Base-by-base conservation (phyloP, 139 green algal species). In the Micractinium sp. region DNA sequence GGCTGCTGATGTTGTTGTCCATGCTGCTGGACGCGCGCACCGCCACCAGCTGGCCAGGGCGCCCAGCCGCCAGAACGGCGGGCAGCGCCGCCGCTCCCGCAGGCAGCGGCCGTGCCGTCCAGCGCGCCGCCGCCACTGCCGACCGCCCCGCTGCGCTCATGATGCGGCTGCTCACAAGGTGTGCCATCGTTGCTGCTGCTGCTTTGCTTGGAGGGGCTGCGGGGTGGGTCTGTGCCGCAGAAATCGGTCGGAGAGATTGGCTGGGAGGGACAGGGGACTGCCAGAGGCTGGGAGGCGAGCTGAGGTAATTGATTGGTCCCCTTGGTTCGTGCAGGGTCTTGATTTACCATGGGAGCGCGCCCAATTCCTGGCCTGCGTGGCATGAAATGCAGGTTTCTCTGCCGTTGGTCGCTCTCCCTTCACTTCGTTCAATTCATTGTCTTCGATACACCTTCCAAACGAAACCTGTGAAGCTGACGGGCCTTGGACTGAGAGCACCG, bases 1-100 rank as follows among this genome's bases (percentile, higher is more conserved):
- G 38, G 61, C 56, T 81, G 69, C 69, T 89, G 81, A 92, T 92
- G 76, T 80, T 82, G 33, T 89, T 86, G 36, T 63, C 87, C 63
- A 87, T 76, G 33, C 75, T 81, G 78, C 84, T 90, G 67, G 47
- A 71, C 0, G 77, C 85, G 27, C 87, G 41, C 22, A 41, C 35
- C 2, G 53, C n/a, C 18, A 85, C 18, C 41, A 35, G 75, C 53
- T 56, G 53, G 35, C 67, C 76, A 18, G 56, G 63, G 56, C 81
- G 81, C n/a, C 18, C 33, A 9, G 82, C 35, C 82, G 41, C 36
- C 18, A 73, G 47, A 5, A 56, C 9, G 47, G 47, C 47, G 47
- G 79, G 47, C 9, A 35, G 47, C 36, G 63, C 22, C 47, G 56
- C 56, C n/a, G 81, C 81, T 31, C 56, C 9, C 81, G 56, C n/a